Evolutionary conservation across 805 yeast species (phyloP), one percentile per base, ranked within the genome.

Genomic region (Candida nemodendra): DNA sequence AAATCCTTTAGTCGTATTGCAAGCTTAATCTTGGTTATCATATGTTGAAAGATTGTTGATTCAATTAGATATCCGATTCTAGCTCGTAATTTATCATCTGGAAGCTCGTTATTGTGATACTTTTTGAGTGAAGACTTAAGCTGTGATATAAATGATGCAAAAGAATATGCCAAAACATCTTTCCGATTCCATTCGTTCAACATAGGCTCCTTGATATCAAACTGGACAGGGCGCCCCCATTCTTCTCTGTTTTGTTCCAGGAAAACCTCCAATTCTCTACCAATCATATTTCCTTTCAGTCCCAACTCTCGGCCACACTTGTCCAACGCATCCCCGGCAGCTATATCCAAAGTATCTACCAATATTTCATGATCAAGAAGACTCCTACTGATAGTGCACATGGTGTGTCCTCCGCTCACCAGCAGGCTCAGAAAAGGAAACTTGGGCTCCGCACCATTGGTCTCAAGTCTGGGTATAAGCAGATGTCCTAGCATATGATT

Each of bases 401-500:
- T 79, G 0, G 98, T 90, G 55, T 93, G 99, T 0, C 99, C 99
- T 0, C 99, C 99, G 51, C 95, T 83, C 13, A 81, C 90, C 21
- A 93, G 64, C 18, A 93, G 65, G 50, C 90, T 84, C 12, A 87
- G 50, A 47, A 84, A 87, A 2, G 95, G 95, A 48, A 67, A 84
- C 13, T 56, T 36, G 0, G 86, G 85, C 0, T 44, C 32, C 1
- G 38, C 16, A 0, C 75, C 78, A 33, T 66, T 66, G 34, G 62
- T 53, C 16, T 57, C 64, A 57, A 79, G 57, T 35, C 89, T 59
- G 2, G 89, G 79, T 0, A 86, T 69, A 19, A 93, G 59, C 4
- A 93, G 65, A 64, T 93, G 99, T 0, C 95, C 99, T 33, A 91
- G 68, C 99, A 93, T 91, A 54, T 93, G 99, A 58, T 93, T 95